Percentiles rank a stretch among this genome's conserved stretches.
Evolutionary conservation across 345 rosid species (phyloP).

Genomic region (Eucalyptus virginea): DNA sequence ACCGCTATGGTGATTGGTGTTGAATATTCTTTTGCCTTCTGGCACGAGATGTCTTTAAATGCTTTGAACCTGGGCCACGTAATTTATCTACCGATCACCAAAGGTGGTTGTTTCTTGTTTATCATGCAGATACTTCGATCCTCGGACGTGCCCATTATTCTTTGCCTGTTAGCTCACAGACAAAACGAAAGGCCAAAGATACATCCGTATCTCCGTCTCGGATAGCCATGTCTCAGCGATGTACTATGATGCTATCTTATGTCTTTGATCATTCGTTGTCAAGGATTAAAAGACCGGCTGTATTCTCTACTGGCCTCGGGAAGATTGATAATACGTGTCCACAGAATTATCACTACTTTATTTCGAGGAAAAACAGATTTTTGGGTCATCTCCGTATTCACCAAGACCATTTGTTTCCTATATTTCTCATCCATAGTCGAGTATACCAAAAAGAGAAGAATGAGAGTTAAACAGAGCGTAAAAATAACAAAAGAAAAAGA

Average conservation of each 20-base stretch:
- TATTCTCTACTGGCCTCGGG: neutral
- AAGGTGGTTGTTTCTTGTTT: neutral
- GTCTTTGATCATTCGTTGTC: neutral
- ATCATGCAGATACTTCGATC: neutral
- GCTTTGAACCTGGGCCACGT: neutral
- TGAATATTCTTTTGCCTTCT: neutral
- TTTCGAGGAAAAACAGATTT: neutral
- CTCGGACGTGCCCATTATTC: neutral
- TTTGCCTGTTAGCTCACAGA: neutral
- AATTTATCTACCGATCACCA: neutral
- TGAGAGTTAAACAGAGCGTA: neutral
- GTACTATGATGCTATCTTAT: neutral
- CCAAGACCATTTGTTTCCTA: neutral
- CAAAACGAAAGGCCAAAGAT: neutral
- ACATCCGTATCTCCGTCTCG: neutral
- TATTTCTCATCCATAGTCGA: neutral
- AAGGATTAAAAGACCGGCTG: neutral
- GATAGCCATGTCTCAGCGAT: neutral
- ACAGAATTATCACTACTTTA: neutral
- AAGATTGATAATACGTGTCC: neutral
- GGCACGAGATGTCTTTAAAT: neutral
- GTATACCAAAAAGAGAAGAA: neutral
- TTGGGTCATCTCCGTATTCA: neutral
- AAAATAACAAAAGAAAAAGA: neutral
- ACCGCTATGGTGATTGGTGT: neutral